Conservation (phyloP, 106 monocot species). For the Iris macrosiphon region DNA sequence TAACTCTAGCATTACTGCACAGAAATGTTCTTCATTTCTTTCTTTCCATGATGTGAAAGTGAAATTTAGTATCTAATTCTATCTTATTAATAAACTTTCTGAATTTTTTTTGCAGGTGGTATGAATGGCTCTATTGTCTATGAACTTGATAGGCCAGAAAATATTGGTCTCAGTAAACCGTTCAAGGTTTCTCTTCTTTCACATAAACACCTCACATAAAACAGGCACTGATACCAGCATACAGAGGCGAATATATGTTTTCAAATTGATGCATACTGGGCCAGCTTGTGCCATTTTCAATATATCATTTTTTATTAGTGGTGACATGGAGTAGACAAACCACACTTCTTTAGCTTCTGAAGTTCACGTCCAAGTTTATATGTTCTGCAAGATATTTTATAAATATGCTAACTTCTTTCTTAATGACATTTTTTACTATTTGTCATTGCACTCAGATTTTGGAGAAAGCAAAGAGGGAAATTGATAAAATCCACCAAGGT, state of each 20-base stretch:
- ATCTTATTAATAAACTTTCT: too few species aligned
- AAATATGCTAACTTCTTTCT: background rate
- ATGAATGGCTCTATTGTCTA: slow-evolving; percentile 98
- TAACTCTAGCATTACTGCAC: too few species aligned
- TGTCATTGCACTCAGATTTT: slow-evolving; percentile 32
- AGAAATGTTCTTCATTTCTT: too few species aligned
- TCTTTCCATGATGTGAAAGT: too few species aligned
- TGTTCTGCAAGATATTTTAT: background rate
- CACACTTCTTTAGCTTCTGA: background rate
- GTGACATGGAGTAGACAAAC: background rate
- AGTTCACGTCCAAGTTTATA: too few species aligned
- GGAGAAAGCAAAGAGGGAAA: slow-evolving; percentile 60
- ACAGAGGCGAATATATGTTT: background rate
- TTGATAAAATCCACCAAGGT: slow-evolving; percentile 58
- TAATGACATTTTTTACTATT: background rate
- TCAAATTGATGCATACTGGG: background rate
- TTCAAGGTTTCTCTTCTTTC: slow-evolving; percentile 40
- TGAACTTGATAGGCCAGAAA: slow-evolving; percentile 97
- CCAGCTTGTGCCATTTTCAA: background rate
- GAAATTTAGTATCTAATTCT: too few species aligned
- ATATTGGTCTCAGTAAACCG: slow-evolving; percentile 62
- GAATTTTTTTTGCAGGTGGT: slow-evolving; percentile 54
- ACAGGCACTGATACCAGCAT: background rate
- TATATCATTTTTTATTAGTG: background rate
- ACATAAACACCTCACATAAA: background rate